These are phyloP conservation scores for Dentipellis fragilis DNA, from an alignment of 768 basidiomycete genomes.

Conservation along the genomic window DNA sequence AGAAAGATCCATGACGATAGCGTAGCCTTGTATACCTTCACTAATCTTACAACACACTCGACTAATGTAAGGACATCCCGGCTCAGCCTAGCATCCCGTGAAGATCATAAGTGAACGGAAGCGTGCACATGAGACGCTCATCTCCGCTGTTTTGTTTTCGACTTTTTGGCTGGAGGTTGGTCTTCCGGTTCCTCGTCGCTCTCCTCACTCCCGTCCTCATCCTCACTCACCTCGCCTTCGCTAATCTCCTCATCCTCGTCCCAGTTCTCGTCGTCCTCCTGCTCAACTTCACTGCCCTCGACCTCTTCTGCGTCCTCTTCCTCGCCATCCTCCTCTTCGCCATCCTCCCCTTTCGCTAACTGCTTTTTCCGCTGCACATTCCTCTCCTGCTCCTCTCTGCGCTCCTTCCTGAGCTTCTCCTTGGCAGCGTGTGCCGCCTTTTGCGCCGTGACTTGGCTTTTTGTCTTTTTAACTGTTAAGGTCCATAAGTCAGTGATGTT, in stretches of 20 bases:
- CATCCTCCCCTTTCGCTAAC: constrained; percentile 22
- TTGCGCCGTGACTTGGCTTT: constrained; percentile 56
- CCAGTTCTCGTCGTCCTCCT: constrained; percentile 29
- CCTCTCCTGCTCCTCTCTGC: constrained; percentile 82
- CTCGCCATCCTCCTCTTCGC: constrained; percentile 25
- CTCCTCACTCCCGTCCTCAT: constrained; percentile 29
- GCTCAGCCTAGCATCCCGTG: too few species aligned
- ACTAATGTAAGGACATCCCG: too few species aligned
- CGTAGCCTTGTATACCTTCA: too few species aligned
- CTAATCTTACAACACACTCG: too few species aligned
- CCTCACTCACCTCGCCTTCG: constrained; percentile 38
- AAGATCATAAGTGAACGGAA: too few species aligned
- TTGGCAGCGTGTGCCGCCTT: constrained; percentile 72
- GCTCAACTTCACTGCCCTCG: constrained; percentile 26
- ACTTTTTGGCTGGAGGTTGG: constrained; percentile 43
- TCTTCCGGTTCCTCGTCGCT: constrained; percentile 35
- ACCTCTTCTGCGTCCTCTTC: constrained; percentile 25
- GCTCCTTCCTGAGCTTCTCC: constrained; percentile 62
- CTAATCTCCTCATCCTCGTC: constrained; percentile 60
- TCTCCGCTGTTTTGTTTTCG: constrained; percentile 26
- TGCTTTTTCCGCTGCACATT: constrained; percentile 80
- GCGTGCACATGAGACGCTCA: too few species aligned
- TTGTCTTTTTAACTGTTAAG: constrained; percentile 76
- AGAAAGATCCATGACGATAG: too few species aligned
- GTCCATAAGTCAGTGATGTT: not conserved